A percentile compares a stretch with the other conserved stretches of the same genome.
These are phyloP conservation scores for Anthracocystis setariae DNA, from an alignment of 1,284 basidiomycete genomes.

Conservation along the genomic window DNA sequence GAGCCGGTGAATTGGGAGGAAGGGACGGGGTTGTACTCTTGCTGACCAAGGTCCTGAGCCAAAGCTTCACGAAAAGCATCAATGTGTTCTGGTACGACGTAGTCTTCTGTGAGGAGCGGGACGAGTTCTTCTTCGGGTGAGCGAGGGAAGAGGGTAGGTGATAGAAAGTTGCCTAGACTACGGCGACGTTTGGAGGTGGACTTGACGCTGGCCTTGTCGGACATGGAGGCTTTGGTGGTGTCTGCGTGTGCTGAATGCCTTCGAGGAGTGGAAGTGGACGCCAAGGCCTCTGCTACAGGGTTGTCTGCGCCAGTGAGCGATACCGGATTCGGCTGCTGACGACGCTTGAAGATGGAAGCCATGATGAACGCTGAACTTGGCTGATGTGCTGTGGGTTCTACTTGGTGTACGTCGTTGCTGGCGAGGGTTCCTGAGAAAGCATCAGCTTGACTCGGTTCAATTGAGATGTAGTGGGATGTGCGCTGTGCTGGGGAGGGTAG, in stretches of 20 bases:
- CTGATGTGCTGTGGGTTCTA: neutral
- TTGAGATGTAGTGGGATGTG: no score
- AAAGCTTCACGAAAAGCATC: slow-evolving; percentile 59
- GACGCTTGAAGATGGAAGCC: slow-evolving; percentile 43
- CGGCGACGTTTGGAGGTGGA: slow-evolving; percentile 27
- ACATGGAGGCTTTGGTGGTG: neutral
- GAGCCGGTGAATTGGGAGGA: slow-evolving; percentile 41
- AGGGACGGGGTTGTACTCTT: slow-evolving; percentile 46
- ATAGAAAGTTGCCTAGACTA: slow-evolving; percentile 42
- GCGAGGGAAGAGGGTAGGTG: slow-evolving; percentile 30
- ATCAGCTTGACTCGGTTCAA: neutral
- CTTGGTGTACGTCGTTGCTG: no score
- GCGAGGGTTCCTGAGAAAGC: neutral
- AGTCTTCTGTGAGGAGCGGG: slow-evolving; percentile 55
- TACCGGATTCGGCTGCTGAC: slow-evolving; percentile 38
- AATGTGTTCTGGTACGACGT: slow-evolving; percentile 48
- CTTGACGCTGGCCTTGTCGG: slow-evolving; percentile 13
- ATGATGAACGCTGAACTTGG: slow-evolving; percentile 11
- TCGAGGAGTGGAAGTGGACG: slow-evolving; percentile 2
- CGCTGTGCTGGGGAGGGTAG: no score
- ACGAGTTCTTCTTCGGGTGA: slow-evolving; percentile 41
- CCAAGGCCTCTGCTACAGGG: slow-evolving; percentile 7
- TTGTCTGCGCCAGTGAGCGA: slow-evolving; percentile 15
- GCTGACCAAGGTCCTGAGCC: slow-evolving; percentile 53
- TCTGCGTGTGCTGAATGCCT: neutral